A percentile compares a stretch with the other conserved stretches of the same genome.
phyloP scores from a whole-genome alignment of 2,329 filamentous ascomycete genomes.

The Penicillium verrucosum region DNA sequence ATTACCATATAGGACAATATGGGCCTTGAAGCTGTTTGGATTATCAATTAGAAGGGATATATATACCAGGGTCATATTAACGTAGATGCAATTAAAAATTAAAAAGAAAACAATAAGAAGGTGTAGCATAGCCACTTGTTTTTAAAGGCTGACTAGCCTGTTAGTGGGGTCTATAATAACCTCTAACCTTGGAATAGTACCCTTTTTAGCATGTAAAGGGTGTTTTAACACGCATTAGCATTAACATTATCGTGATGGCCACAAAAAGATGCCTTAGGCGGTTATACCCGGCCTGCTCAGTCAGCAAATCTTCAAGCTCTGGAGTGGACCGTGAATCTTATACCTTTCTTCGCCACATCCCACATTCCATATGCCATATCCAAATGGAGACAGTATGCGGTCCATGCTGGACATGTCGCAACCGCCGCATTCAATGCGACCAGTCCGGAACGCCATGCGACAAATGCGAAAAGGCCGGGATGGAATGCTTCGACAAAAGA shows the following conservation, averaged over 20 bases:
- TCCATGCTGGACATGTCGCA: constrained; percentile 38
- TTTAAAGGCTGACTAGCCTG: background rate
- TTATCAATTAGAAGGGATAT: background rate
- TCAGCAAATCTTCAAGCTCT: constrained; percentile 1
- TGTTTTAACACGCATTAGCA: background rate
- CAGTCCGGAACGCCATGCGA: constrained; percentile 28
- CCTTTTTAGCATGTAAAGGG: no score
- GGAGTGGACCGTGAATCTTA: background rate
- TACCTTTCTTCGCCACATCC: background rate
- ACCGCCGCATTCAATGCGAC: constrained; percentile 36
- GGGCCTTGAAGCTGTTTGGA: background rate
- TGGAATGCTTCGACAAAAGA: constrained; percentile 34
- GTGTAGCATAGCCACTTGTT: no score
- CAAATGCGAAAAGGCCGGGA: constrained; percentile 34
- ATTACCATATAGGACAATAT: background rate
- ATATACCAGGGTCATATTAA: background rate
- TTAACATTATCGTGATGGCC: background rate
- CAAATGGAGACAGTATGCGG: constrained; percentile 6
- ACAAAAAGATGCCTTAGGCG: background rate
- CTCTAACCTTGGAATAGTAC: no score
- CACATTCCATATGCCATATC: constrained; percentile 1
- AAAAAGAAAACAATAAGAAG: background rate
- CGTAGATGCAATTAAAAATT: no score
- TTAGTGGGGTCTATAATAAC: background rate
- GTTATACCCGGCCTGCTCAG: background rate